phyloP scores from a whole-genome alignment of 805 yeast genomes.

The Nakazawaea pomicola region DNA sequence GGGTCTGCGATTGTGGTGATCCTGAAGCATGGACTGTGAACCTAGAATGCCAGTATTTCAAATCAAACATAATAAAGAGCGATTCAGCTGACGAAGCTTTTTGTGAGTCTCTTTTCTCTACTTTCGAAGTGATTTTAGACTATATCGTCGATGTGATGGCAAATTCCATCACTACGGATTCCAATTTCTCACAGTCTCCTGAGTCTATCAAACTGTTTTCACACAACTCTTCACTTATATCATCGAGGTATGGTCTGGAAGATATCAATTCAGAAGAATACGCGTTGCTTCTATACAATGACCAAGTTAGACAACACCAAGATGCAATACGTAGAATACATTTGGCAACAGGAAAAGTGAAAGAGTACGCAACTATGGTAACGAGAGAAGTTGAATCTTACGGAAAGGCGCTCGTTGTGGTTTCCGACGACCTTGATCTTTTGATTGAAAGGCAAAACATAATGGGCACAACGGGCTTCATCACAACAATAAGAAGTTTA shows the following conservation, averaged over 20 bases:
- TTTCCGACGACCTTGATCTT: slow-evolving; percentile 45
- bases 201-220: slow-evolving; percentile 16
- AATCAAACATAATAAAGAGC: slow-evolving; percentile 22
- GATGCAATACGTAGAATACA: slow-evolving; percentile 69
- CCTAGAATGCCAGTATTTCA: slow-evolving; percentile 43
- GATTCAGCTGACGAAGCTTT: slow-evolving; percentile 43
- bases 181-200: slow-evolving; percentile 15
- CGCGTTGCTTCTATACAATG: slow-evolving; percentile 66
- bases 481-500: slow-evolving; percentile 58
- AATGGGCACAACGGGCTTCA: slow-evolving; percentile 58
- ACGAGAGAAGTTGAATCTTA: slow-evolving; percentile 53
- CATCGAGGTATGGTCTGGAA: slow-evolving; percentile 33
- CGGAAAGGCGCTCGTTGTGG: slow-evolving; percentile 68
- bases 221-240: slow-evolving; percentile 19
- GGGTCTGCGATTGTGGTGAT: slow-evolving; percentile 89
- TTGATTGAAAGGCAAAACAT: slow-evolving; percentile 50
- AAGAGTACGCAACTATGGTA: slow-evolving; percentile 68
- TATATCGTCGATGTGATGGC: slow-evolving; percentile 58
- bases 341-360: slow-evolving; percentile 56
- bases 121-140: slow-evolving; percentile 48
- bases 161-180: slow-evolving; percentile 37
- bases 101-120: slow-evolving; percentile 27
- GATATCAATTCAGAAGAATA: slow-evolving; percentile 44
- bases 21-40: slow-evolving; percentile 70
- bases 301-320: slow-evolving; percentile 67